phyloP scores from a whole-genome alignment of 352 stramenopile species.

The Pythium insidiosum region DNA sequence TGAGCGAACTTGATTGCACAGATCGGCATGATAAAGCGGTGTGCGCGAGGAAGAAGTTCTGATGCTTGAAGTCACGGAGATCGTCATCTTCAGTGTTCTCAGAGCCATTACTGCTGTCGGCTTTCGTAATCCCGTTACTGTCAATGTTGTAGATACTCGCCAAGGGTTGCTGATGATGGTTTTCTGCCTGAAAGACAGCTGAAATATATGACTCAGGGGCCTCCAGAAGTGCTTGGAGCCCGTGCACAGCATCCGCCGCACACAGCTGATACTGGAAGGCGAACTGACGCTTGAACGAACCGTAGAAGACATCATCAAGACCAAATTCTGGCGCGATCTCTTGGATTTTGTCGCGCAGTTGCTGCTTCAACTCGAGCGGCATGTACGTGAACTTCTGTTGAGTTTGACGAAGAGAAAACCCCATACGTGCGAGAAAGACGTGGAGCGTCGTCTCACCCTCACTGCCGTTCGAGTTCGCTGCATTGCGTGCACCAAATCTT shows the following conservation, averaged over 20 bases:
- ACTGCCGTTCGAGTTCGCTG: conserved; percentile 17
- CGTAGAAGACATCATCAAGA: conserved; percentile 95
- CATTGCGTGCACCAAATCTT: conserved; percentile 54
- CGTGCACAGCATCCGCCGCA: conserved; percentile 93
- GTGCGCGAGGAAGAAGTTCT: conserved; percentile 76
- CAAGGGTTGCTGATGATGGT: conserved; percentile 35
- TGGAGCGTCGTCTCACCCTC: conserved; percentile 74
- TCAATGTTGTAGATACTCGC: conserved; percentile 34
- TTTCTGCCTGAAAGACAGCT: conserved; percentile 55
- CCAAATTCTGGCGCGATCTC: conserved; percentile 93
- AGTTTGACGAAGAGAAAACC: conserved; percentile 93
- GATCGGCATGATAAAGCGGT: conserved; percentile 63
- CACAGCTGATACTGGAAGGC: conserved; percentile 94
- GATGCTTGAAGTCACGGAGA: conserved; percentile 54
- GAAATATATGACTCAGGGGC: conserved; percentile 66
- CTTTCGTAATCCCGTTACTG: conserved; percentile 16
- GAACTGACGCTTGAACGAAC: conserved; percentile 92
- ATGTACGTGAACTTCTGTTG: conserved; percentile 96
- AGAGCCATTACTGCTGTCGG: conserved; percentile 16
- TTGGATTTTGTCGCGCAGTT: conserved; percentile 88
- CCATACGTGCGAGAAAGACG: conserved; percentile 97
- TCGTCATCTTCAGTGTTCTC: conserved; percentile 18
- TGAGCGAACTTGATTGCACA: conserved; percentile 55
- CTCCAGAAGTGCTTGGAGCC: conserved; percentile 92
- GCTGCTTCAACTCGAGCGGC: conserved; percentile 86